Percentiles rank a stretch among this genome's conserved stretches.
Evolutionary conservation across 2,329 filamentous ascomycete species (phyloP).

Genomic region (Pseudogymnoascus sp.): DNA sequence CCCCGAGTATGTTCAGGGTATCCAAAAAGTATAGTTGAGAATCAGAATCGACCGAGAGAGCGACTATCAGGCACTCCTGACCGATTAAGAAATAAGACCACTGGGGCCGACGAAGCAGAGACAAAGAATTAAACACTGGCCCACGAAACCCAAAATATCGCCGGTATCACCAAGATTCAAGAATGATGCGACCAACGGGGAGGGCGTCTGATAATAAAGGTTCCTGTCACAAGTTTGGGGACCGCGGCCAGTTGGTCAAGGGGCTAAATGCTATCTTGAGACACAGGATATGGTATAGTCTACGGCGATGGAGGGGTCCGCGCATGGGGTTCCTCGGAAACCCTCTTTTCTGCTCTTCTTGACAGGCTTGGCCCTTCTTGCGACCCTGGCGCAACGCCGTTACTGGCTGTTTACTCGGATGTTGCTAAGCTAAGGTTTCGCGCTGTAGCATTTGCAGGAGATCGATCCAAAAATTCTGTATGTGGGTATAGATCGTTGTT

Average conservation of each 20-base stretch:
- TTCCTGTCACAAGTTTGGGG: neutral
- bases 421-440: conserved; percentile 5
- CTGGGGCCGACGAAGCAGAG: conserved; percentile 11
- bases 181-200: neutral
- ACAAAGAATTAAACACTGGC: conserved; percentile 1
- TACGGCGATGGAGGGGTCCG: neutral
- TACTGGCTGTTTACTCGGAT: neutral
- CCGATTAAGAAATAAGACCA: conserved; percentile 9
- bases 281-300: neutral
- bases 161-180: conserved; percentile 1
- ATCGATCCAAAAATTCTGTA: neutral
- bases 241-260: neutral
- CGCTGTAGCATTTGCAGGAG: neutral
- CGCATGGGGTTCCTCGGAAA: neutral
- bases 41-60: neutral
- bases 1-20: conserved; percentile 11
- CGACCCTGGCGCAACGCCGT: neutral
- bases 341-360: neutral
- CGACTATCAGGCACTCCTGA: neutral
- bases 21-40: conserved; percentile 16
- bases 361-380: neutral
- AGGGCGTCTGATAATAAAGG: conserved; percentile 1
- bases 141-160: conserved; percentile 7
- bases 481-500: conserved; percentile 1
- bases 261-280: neutral